These are phyloP conservation scores for Aspergillus persii DNA, from an alignment of 2,329 filamentous ascomycete genomes.

Conservation along the genomic window DNA sequence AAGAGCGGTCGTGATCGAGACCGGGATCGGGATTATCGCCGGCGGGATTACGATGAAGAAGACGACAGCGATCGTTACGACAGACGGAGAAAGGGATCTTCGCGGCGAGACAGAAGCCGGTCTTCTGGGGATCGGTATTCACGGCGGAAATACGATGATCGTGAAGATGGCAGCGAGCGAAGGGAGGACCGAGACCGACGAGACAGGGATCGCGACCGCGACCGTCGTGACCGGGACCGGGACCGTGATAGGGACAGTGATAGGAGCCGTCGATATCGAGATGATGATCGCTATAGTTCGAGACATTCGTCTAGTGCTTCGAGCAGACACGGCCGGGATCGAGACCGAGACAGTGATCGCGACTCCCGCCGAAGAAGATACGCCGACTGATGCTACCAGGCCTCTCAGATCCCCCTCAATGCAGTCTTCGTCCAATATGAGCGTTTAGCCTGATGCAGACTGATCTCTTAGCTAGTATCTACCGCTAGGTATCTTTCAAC, in stretches of 20 bases:
- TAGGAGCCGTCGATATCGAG: conserved; percentile 30
- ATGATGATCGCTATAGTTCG: conserved; percentile 34
- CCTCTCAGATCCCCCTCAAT: too few relatives aligned
- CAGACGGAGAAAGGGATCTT: conserved; percentile 39
- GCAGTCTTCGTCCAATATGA: neutral
- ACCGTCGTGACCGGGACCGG: conserved; percentile 32
- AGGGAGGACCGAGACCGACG: conserved; percentile 36
- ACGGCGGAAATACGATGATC: conserved; percentile 39
- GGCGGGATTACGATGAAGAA: conserved; percentile 33
- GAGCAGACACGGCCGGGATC: conserved; percentile 28
- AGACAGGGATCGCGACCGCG: conserved; percentile 23
- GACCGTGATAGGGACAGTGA: conserved; percentile 31
- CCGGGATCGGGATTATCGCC: conserved; percentile 31
- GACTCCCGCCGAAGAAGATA: conserved; percentile 31
- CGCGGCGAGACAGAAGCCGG: conserved; percentile 37
- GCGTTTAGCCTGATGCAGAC: neutral
- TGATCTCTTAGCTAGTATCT: neutral
- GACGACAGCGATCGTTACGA: conserved; percentile 34
- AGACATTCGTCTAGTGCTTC: conserved; percentile 33
- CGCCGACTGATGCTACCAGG: conserved; percentile 19
- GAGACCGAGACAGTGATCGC: conserved; percentile 27
- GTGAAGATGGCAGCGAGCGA: conserved; percentile 24
- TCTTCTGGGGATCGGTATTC: conserved; percentile 36
- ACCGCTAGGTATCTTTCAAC: neutral
- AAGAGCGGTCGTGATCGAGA: conserved; percentile 38